Evolutionary conservation across 805 yeast species (phyloP), one percentile per base, ranked within the genome.

Genomic region (Zygotorulaspora danielsina): DNA sequence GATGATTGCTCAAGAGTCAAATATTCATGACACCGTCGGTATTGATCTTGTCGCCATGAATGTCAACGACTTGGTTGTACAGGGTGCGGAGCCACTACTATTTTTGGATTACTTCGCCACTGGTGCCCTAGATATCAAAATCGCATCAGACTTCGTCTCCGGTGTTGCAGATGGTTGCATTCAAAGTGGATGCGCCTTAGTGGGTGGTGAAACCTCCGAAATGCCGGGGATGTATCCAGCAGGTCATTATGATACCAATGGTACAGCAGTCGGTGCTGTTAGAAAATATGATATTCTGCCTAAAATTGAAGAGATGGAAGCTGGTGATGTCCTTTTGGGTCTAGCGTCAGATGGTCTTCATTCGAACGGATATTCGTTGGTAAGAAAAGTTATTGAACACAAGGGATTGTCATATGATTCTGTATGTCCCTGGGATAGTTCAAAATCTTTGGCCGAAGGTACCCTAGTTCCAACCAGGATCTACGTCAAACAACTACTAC

Each of bases 41-140:
- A 87, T 93, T 53, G 99, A 93, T 66, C 75, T 93, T 48, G 99
- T 93, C 36, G 99, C 97, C 44, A 93, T 93, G 99, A 94, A 89
- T 61, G 99, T 93, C 29, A 93, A 93, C 60, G 99, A 93, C 66
- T 74, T 93, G 55, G 87, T 93, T 40, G 99, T 93, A 15, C 98
- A 94, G 71, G 99, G 99, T 59, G 98, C 98, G 22, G 98, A 93
- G 66, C 97, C 98, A 36, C 73, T 93, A 54, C 75, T 93, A 61
- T 93, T 93, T 71, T 73, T 93, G 51, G 99, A 93, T 67, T 93
- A 93, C 69, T 93, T 84, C 65, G 98, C 99, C 12, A 84, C 95
- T 42, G 96, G 96, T 36, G 82, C 86, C 58, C 75, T 93, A 45
- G 96, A 89, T 53, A 78, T 89, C 47, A 67, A 74, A 42, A 73